A percentile compares a stretch with the other conserved stretches of the same genome.
Evolutionary conservation across 208 protist species (phyloP).

Genomic region (Acanthamoeba castellanii): DNA sequence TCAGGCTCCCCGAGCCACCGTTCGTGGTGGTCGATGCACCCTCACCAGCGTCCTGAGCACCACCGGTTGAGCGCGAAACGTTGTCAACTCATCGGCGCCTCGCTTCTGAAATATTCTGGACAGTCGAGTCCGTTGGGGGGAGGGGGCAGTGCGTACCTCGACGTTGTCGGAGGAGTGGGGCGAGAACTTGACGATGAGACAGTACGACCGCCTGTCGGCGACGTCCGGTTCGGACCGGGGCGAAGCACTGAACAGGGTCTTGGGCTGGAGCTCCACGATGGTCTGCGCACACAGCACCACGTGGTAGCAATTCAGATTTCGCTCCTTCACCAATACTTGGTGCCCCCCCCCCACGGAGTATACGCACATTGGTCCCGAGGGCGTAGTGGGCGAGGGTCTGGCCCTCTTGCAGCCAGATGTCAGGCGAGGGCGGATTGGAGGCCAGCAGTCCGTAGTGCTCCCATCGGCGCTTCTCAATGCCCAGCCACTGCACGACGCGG

Average conservation of each 20-base stretch:
- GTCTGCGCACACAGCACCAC: background rate
- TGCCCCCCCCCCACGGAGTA: background rate
- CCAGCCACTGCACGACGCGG: constrained; percentile 22
- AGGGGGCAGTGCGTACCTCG: background rate
- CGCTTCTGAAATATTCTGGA: background rate
- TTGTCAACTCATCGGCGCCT: too few species aligned
- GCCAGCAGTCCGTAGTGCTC: background rate
- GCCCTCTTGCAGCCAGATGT: constrained; percentile 26
- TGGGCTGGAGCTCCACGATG: constrained; percentile 23
- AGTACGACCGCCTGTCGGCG: background rate
- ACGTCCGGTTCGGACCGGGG: background rate
- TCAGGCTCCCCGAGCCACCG: background rate
- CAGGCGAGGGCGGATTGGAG: background rate
- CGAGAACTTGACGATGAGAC: constrained; percentile 21
- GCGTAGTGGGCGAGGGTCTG: constrained; percentile 30
- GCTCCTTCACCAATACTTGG: too few species aligned
- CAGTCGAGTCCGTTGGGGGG: background rate
- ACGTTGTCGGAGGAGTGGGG: background rate
- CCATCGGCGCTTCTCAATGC: constrained; percentile 22
- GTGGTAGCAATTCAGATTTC: too few species aligned
- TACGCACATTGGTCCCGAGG: background rate
- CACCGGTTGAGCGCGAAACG: too few species aligned
- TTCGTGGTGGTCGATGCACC: background rate
- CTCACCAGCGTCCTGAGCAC: background rate
- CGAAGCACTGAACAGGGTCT: background rate